These are phyloP conservation scores for Rehmannia glutinosa DNA, from an alignment of 257 asterid species.

Conservation along the genomic window DNA sequence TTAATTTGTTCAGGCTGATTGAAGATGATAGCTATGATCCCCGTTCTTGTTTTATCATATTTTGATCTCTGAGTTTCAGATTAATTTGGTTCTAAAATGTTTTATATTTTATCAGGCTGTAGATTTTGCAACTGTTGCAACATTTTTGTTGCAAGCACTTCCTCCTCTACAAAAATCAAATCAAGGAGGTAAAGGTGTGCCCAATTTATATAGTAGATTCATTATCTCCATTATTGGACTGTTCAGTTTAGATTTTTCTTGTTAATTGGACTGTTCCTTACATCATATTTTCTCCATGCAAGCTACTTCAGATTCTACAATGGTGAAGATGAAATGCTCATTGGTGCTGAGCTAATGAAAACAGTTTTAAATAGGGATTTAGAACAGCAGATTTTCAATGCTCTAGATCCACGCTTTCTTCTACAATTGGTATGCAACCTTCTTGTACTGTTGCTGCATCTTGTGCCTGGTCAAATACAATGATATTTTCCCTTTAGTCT, in stretches of 20 bases:
- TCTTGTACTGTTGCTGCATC: background rate
- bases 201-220: background rate
- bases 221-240: background rate
- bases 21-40: background rate
- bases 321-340: slow-evolving; percentile 77
- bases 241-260: background rate
- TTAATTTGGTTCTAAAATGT: slow-evolving; percentile 3
- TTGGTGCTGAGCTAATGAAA: slow-evolving; percentile 45
- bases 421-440: slow-evolving; percentile 62
- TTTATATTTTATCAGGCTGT: slow-evolving; percentile 53
- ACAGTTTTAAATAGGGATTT: slow-evolving; percentile 55
- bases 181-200: slow-evolving; percentile 52
- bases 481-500: slow-evolving; percentile 14
- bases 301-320: slow-evolving; percentile 38
- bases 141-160: slow-evolving; percentile 75
- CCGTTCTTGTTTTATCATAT: slow-evolving; percentile 8
- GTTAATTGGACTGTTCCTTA: background rate
- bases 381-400: slow-evolving; percentile 68
- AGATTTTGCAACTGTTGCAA: slow-evolving; percentile 70
- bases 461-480: slow-evolving; percentile 8
- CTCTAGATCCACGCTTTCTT: slow-evolving; percentile 74
- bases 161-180: slow-evolving; percentile 58
- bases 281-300: slow-evolving; percentile 14
- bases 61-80: background rate
- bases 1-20: slow-evolving; percentile 3